These are phyloP conservation scores for Salvia rosmarinus DNA, from an alignment of 257 asterid genomes.

Conservation along the genomic window DNA sequence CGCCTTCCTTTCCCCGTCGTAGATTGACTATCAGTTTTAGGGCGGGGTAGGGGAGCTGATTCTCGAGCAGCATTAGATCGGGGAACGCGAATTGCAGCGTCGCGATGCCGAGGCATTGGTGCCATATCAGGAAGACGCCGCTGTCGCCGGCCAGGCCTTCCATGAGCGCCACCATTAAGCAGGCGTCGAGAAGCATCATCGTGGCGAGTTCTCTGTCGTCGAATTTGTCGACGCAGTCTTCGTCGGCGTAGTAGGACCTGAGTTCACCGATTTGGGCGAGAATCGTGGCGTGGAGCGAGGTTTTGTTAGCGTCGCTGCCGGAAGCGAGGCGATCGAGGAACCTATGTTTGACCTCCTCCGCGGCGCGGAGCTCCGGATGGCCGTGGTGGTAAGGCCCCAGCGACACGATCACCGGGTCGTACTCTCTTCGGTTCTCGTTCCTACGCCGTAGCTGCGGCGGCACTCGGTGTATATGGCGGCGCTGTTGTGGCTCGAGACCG, in stretches of 20 bases:
- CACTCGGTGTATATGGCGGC: conserved; percentile 27
- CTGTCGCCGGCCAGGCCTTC: conserved; percentile 19
- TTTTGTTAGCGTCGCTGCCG: background rate
- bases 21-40: background rate
- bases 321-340: conserved; percentile 10
- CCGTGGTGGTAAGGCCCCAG: conserved; percentile 32
- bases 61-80: conserved; percentile 25
- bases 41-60: conserved; percentile 1
- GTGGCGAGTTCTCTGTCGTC: conserved; percentile 4
- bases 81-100: background rate
- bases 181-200: conserved; percentile 28
- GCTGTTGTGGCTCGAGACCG: background rate
- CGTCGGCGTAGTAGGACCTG: conserved; percentile 11
- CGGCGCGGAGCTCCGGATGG: conserved; percentile 16
- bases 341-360: conserved; percentile 29
- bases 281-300: background rate
- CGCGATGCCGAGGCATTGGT: conserved; percentile 20
- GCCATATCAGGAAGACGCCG: conserved; percentile 13
- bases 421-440: background rate
- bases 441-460: conserved; percentile 26
- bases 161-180: conserved; percentile 15
- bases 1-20: conserved; percentile 7
- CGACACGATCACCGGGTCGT: conserved; percentile 19
- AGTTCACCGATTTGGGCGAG: conserved; percentile 1
- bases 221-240: background rate